Conservation (phyloP, 257 asterid genomes). For the Ligustrum vulgare region DNA sequence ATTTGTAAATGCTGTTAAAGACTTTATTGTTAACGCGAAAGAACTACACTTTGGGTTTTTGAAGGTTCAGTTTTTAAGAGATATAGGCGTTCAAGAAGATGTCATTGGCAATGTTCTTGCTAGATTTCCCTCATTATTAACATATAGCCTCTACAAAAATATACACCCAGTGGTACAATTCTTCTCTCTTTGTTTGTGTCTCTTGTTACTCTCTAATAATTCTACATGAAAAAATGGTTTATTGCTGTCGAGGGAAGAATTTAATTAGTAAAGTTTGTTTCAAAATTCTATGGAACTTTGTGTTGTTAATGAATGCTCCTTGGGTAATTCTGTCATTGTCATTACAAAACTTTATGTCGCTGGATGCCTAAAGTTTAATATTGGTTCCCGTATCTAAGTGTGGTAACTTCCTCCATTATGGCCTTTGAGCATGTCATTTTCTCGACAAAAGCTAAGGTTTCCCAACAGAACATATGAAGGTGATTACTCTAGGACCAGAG, state of each 20-base stretch:
- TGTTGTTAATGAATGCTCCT: not conserved
- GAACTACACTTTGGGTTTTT: too few relatives aligned
- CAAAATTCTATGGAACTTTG: too few relatives aligned
- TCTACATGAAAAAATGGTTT: not conserved
- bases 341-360: not conserved
- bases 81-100: too few relatives aligned
- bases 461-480: slow-evolving; percentile 65
- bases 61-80: too few relatives aligned
- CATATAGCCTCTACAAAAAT: slow-evolving; percentile 89
- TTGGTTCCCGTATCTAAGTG: not conserved
- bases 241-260: not conserved
- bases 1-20: too few relatives aligned
- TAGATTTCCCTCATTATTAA: slow-evolving; percentile 76
- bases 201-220: not conserved
- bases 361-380: not conserved
- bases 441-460: slow-evolving; percentile 81
- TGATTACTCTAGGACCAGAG: slow-evolving; percentile 74
- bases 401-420: not conserved
- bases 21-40: too few relatives aligned
- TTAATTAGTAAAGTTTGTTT: not conserved
- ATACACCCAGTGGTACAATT: slow-evolving; percentile 85
- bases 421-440: slow-evolving; percentile 57
- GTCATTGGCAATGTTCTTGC: slow-evolving; percentile 64
- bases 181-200: too few relatives aligned
- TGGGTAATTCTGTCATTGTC: not conserved